Evolutionary conservation across 352 stramenopile genomes (phyloP).

Genomic region (Paralagenidium karlingii): DNA sequence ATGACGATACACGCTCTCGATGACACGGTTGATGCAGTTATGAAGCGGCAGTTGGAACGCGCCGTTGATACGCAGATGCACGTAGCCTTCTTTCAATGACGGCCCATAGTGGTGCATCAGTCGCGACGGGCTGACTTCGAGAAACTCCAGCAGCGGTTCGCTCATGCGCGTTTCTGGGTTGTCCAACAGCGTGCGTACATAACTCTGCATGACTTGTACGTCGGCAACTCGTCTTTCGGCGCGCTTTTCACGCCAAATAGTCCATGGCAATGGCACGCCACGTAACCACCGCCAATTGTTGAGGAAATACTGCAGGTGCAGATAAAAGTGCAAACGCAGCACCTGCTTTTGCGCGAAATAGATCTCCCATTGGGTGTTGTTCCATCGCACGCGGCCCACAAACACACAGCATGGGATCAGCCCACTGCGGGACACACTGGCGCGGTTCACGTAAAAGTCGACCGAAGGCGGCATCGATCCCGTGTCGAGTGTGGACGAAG

Average conservation of each 20-base stretch:
- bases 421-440: constrained; percentile 47
- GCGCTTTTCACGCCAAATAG: constrained; percentile 71
- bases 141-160: constrained; percentile 60
- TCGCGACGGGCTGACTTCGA: constrained; percentile 68
- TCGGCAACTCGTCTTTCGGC: constrained; percentile 52
- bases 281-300: constrained; percentile 15
- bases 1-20: constrained; percentile 73
- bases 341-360: constrained; percentile 82
- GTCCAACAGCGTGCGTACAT: constrained; percentile 48
- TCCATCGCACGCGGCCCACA: constrained; percentile 62
- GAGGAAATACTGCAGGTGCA: constrained; percentile 5
- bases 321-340: constrained; percentile 49
- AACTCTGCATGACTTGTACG: constrained; percentile 59
- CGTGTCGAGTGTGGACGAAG: not conserved
- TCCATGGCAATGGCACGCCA: constrained; percentile 47
- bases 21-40: constrained; percentile 72
- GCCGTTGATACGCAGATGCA: constrained; percentile 83
- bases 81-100: constrained; percentile 78
- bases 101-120: constrained; percentile 60
- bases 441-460: constrained; percentile 56
- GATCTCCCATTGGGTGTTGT: constrained; percentile 70
- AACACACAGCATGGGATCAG: constrained; percentile 77
- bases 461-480: constrained; percentile 13
- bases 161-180: constrained; percentile 61
- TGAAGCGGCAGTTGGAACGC: constrained; percentile 77